Base-by-base conservation (phyloP, 2,329 filamentous ascomycete genomes). In the Microascus cirrosus region DNA sequence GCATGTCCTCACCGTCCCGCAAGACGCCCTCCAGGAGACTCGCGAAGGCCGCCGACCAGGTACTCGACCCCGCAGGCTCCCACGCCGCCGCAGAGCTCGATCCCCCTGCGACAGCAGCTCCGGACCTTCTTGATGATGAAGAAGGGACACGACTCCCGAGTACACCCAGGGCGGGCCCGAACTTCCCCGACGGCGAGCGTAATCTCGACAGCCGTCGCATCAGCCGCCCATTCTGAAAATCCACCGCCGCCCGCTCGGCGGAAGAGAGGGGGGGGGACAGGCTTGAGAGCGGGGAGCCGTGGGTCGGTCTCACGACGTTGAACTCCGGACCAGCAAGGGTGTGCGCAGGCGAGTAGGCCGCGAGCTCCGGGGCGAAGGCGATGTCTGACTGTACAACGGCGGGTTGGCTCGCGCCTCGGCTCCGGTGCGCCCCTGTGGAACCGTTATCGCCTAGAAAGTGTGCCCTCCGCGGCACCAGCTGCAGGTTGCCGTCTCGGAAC, bases 1-100 rank as follows among this genome's bases (percentile, higher is more conserved):
- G 74, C 70, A 81, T 75, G 61, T 85, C 82, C 65, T 86, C 83
- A 0, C 76, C 81, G 61, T 86, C 84, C 11, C 81, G 72, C 20
- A 86, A 66, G 2, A 81, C 70, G 0, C 73, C 73, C 61, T 86
- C 83, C 10, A 85, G 65, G 58, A 86, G 67, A 2, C 73, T 70
- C 45, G 80, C 75, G 58, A 86, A 86, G 0, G 81, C 80, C 35
- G 74, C 70, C 1, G 74, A 74, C 84, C 83, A 86, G 1, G 73
- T 76, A 15, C 34, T 55, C 25, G 51, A 58, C 2, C 51, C 50
- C 42, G 22, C 35, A 20, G 42, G 15, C 18, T 51, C 55, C 18
- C 18, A 56, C n/a, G 25, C 50, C 55, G n/a, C 35, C 42, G 39
- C 55, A 18, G 28, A 50, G 20, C 15, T 25, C 12, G 25, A 50